Evolutionary conservation across 148 eudicot species (phyloP).

Genomic region (Diospyros kaki): DNA sequence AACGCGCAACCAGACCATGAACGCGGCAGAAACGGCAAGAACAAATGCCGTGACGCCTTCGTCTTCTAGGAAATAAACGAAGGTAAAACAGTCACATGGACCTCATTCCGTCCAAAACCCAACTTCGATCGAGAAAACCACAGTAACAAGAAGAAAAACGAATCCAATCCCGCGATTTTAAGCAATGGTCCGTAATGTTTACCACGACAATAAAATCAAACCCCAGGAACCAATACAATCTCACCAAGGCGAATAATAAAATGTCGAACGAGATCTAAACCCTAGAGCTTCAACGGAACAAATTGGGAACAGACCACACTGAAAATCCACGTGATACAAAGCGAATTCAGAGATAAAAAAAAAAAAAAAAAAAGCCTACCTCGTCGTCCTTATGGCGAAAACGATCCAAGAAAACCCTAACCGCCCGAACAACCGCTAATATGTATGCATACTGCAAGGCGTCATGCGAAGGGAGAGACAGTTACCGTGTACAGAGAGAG

Average conservation of each 20-base stretch:
- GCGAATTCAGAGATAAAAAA: not conserved
- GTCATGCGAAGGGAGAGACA: not conserved
- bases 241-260: not conserved
- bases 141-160: not conserved
- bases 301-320: not conserved
- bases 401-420: slow-evolving; percentile 23
- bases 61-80: slow-evolving; percentile 14
- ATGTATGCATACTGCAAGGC: not conserved
- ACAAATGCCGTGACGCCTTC: slow-evolving; percentile 13
- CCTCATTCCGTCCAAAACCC: slow-evolving; percentile 11
- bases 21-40: not conserved
- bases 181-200: not conserved
- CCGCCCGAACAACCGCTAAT: slow-evolving; percentile 13
- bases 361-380: slow-evolving; percentile 10
- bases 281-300: slow-evolving; percentile 4
- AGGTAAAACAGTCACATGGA: slow-evolving; percentile 12
- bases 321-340: too few relatives aligned
- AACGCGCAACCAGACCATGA: not conserved
- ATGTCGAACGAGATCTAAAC: not conserved
- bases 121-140: not conserved
- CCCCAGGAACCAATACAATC: slow-evolving; percentile 8
- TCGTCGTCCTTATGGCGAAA: not conserved
- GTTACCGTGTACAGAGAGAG: too few relatives aligned
- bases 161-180: not conserved
- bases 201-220: slow-evolving; percentile 8